Evolutionary conservation across 2,329 filamentous ascomycete genomes (phyloP).

Genomic region (Xylariales sp.): DNA sequence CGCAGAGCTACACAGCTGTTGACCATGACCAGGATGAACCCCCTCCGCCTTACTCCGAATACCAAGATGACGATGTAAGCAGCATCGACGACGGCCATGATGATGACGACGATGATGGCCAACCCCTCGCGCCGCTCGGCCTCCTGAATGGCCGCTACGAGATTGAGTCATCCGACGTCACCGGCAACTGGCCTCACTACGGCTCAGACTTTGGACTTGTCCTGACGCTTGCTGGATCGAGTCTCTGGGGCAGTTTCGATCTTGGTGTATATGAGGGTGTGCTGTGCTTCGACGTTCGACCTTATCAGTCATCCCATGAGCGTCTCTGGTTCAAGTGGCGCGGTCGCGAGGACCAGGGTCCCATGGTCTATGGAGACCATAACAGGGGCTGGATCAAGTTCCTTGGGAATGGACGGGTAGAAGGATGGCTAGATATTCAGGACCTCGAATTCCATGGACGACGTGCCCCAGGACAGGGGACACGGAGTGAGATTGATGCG

Average conservation of each 20-base stretch:
- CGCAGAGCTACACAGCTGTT: neutral
- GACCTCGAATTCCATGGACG: conserved; percentile 23
- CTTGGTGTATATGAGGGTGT: conserved; percentile 37
- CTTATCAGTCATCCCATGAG: conserved; percentile 25
- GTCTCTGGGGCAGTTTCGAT: conserved; percentile 42
- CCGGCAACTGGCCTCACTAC: conserved; percentile 20
- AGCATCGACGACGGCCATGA: conserved; percentile 1
- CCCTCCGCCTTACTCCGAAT: conserved; percentile 18
- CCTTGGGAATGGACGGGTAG: conserved; percentile 30
- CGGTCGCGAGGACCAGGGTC: conserved; percentile 26
- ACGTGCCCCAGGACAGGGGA: conserved; percentile 22
- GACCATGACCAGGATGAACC: conserved; percentile 16
- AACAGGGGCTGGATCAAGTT: conserved; percentile 31
- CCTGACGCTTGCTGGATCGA: conserved; percentile 32
- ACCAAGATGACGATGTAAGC: neutral
- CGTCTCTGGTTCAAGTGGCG: conserved; percentile 31
- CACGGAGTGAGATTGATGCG: conserved; percentile 24
- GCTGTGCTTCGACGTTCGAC: conserved; percentile 34
- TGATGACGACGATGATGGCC: conserved; percentile 14
- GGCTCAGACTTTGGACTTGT: conserved; percentile 27
- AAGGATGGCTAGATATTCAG: conserved; percentile 26
- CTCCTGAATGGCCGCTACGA: conserved; percentile 42
- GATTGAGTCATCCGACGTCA: conserved; percentile 25
- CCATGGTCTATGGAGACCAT: conserved; percentile 20
- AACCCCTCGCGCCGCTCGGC: conserved; percentile 24